Conservation (phyloP, 2,329 filamentous ascomycete genomes). For the Biscogniauxia marginata region DNA sequence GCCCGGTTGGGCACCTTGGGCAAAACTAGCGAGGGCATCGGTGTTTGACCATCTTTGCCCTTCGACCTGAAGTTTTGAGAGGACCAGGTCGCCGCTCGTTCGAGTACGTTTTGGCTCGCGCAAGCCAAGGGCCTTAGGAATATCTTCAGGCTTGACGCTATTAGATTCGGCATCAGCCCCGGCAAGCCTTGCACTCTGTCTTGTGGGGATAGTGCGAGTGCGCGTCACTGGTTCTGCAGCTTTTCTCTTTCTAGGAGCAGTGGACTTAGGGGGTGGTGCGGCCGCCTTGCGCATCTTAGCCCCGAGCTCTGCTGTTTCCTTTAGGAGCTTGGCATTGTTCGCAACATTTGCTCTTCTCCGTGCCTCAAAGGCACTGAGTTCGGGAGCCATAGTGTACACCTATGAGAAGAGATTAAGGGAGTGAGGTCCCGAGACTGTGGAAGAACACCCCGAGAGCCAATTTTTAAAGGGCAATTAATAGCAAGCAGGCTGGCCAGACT, state of each 20-base stretch:
- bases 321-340: slow-evolving; percentile 73
- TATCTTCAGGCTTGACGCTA: slow-evolving; percentile 48
- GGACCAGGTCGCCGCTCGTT: slow-evolving; percentile 58
- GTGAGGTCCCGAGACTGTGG: too few species aligned
- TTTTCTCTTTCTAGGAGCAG: slow-evolving; percentile 37
- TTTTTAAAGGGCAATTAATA: too few species aligned
- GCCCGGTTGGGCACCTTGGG: slow-evolving; percentile 72
- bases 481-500: too few species aligned
- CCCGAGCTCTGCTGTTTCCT: slow-evolving; percentile 71
- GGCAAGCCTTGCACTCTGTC: slow-evolving; percentile 58
- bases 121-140: slow-evolving; percentile 38
- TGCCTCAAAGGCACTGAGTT: slow-evolving; percentile 82
- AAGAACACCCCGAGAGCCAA: too few species aligned
- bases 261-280: slow-evolving; percentile 47
- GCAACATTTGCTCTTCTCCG: slow-evolving; percentile 84
- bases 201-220: slow-evolving; percentile 49
- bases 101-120: slow-evolving; percentile 58
- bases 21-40: slow-evolving; percentile 61
- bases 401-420: slow-evolving; percentile 20
- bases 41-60: slow-evolving; percentile 73
- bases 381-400: slow-evolving; percentile 44
- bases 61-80: slow-evolving; percentile 76
- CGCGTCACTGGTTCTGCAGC: slow-evolving; percentile 46
- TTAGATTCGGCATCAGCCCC: slow-evolving; percentile 50
- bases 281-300: slow-evolving; percentile 64